phyloP scores from a whole-genome alignment of 768 basidiomycete species.

The Zangia roseola region DNA sequence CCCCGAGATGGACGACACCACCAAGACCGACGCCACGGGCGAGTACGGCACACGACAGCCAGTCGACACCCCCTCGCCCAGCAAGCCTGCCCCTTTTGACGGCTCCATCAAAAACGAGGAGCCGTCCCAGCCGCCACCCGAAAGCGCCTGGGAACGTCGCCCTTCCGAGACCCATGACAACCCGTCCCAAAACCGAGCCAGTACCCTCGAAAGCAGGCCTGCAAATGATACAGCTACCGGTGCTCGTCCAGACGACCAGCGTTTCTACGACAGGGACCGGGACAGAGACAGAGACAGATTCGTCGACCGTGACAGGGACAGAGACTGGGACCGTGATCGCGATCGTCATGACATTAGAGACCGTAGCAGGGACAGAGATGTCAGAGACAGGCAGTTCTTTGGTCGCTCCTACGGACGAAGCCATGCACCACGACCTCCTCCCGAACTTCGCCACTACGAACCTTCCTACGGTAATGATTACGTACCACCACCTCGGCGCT shows the following conservation, averaged over 20 bases:
- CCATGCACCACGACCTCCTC: slow-evolving; percentile 42
- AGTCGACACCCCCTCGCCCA: slow-evolving; percentile 20
- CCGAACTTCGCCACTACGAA: slow-evolving; percentile 50
- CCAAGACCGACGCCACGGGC: slow-evolving; percentile 20
- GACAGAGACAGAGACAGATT: slow-evolving; percentile 34
- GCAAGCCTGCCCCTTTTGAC: slow-evolving; percentile 22
- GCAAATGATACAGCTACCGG: slow-evolving; percentile 11
- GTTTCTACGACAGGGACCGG: slow-evolving; percentile 33
- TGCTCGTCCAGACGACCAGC: slow-evolving; percentile 29
- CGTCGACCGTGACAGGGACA: slow-evolving; percentile 32
- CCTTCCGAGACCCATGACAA: slow-evolving; percentile 22
- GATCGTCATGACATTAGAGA: slow-evolving; percentile 26
- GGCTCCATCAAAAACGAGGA: slow-evolving; percentile 30
- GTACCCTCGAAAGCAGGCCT: slow-evolving; percentile 12
- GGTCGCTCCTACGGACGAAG: slow-evolving; percentile 40
- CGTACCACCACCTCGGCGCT: slow-evolving; percentile 34
- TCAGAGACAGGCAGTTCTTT: slow-evolving; percentile 36
- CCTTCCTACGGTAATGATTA: slow-evolving; percentile 38
- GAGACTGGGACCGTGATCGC: slow-evolving; percentile 38
- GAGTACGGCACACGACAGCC: slow-evolving; percentile 30
- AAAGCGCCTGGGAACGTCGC: slow-evolving; percentile 30
- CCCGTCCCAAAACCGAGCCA: slow-evolving; percentile 9
- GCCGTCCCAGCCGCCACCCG: slow-evolving; percentile 21
- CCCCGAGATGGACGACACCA: slow-evolving; percentile 10
- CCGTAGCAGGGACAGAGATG: slow-evolving; percentile 34